Base-by-base conservation (phyloP, 106 monocot genomes). In the Chionographis japonica region DNA sequence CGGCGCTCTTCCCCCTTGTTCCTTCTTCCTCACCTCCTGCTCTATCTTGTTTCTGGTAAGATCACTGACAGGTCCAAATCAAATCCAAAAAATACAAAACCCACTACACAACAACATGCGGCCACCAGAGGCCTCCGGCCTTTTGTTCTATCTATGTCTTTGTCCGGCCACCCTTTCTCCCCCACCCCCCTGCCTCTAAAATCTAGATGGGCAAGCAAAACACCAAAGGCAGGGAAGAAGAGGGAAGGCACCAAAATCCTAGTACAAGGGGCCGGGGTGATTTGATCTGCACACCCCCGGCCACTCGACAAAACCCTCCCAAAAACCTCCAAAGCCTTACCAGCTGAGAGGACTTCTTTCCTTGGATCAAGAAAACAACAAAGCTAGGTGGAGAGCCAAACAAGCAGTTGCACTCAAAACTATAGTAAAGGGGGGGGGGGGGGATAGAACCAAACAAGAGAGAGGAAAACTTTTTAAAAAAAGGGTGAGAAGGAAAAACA, bases 351-450 rank as follows among this genome's bases (percentile, higher is more conserved):
- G 50, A 65, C 77, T 74, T 61, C 80, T 72, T 73, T 74, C 56
- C 80, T 72, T 70, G 80, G 87, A 84, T 74, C 56, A 71, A 67
- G 75, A 75, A 85, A 83, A 70, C 55, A 85, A 85, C 82, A 86
- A 84, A 81, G 68, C 68, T 72, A 68, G 83, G 63, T 73, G 62
- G 80, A 85, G 84, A 86, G 69, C 75, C 71, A 75, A 93, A 88
- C 91, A 79, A 92, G 74, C 79, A 78, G 80, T 88, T 85, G 73
- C 85, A 78, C 75, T 75, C 88, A 80, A 76, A 68, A 68, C 71
- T 55, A 77, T 64, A 60, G 67, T 76, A 66, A 61, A 68, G 60
- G 51, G 49, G 73, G 12, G 54, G 60, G 62, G 63, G 56, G 61
- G 59, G 37, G 69, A 72, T 60, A 40, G 74, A 62, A 78, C 39